Evolutionary conservation across 176 grass and related monocot genomes (phyloP).

Genomic region (Avena insularis): DNA sequence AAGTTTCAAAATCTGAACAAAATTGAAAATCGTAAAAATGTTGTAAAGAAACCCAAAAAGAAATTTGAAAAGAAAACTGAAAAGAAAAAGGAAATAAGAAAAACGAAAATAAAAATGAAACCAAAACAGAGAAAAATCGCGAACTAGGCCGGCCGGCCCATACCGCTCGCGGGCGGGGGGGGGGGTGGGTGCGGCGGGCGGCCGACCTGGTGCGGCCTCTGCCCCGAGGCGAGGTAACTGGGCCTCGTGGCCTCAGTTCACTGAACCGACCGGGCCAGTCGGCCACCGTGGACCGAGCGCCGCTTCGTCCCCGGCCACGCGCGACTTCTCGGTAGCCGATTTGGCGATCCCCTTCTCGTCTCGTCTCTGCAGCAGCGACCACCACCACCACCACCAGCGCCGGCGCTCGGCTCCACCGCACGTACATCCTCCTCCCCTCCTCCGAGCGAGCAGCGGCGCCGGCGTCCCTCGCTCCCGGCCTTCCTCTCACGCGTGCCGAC

Average conservation of each 20-base stretch:
- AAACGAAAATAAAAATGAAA: too few species aligned
- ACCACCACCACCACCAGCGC: constrained; percentile 27
- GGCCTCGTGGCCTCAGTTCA: background rate
- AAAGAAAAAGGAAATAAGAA: too few species aligned
- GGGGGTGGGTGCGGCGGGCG: too few species aligned
- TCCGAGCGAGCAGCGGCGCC: background rate
- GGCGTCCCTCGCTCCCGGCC: background rate
- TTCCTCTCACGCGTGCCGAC: background rate
- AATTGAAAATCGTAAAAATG: too few species aligned
- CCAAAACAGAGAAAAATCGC: too few species aligned
- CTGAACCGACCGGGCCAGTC: background rate
- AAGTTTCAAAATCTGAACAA: too few species aligned
- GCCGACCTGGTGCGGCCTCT: background rate
- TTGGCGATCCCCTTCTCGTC: constrained; percentile 35
- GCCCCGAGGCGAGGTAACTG: background rate
- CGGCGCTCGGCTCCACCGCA: constrained; percentile 26
- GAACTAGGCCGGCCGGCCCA: too few species aligned
- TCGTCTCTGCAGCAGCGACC: constrained; percentile 18
- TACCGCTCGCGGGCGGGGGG: too few species aligned
- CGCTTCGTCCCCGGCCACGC: constrained; percentile 13
- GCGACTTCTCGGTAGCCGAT: constrained; percentile 21
- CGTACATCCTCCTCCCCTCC: constrained; percentile 26
- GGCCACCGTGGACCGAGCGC: background rate
- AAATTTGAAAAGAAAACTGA: too few species aligned
- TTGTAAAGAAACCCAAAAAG: too few species aligned